A percentile compares a stretch with the other conserved stretches of the same genome.
Evolutionary conservation across 257 asterid species (phyloP).

Genomic region (Solanum ossicruentum): DNA sequence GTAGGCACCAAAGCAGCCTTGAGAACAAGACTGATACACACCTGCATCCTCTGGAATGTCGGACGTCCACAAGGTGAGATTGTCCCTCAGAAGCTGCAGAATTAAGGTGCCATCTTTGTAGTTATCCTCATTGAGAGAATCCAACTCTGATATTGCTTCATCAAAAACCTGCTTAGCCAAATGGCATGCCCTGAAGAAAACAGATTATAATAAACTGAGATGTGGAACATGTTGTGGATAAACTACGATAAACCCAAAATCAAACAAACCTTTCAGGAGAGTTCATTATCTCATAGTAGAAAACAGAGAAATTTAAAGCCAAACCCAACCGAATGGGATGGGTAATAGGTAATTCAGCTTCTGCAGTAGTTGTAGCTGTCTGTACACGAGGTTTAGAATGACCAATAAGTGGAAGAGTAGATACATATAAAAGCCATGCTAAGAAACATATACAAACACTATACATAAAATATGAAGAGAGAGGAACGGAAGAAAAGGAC

Average conservation of each 20-base stretch:
- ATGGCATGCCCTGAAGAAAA: constrained; percentile 3
- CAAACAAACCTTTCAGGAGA: constrained; percentile 71
- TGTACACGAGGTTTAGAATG: constrained; percentile 10
- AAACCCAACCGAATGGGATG: constrained; percentile 91
- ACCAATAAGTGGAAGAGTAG: background rate
- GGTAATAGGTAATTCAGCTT: constrained; percentile 69
- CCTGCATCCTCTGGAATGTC: constrained; percentile 5
- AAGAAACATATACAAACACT: background rate
- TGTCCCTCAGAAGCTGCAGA: constrained; percentile 5
- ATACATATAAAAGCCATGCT: background rate
- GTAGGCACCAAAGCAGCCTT: background rate
- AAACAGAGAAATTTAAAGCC: constrained; percentile 90
- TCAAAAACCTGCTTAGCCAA: constrained; percentile 6
- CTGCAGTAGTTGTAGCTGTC: constrained; percentile 69
- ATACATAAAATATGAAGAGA: background rate
- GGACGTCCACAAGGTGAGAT: constrained; percentile 6
- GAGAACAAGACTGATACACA: background rate
- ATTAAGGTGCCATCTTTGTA: constrained; percentile 7
- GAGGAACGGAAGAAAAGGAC: background rate
- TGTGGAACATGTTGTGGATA: background rate
- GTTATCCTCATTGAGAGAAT: background rate
- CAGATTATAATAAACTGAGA: background rate
- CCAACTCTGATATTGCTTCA: constrained; percentile 7
- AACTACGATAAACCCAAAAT: background rate
- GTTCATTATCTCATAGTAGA: constrained; percentile 79